A percentile compares a stretch with the other conserved stretches of the same genome.
These are phyloP conservation scores for Carallia pectinifolia DNA, from an alignment of 345 rosid genomes.

Conservation along the genomic window DNA sequence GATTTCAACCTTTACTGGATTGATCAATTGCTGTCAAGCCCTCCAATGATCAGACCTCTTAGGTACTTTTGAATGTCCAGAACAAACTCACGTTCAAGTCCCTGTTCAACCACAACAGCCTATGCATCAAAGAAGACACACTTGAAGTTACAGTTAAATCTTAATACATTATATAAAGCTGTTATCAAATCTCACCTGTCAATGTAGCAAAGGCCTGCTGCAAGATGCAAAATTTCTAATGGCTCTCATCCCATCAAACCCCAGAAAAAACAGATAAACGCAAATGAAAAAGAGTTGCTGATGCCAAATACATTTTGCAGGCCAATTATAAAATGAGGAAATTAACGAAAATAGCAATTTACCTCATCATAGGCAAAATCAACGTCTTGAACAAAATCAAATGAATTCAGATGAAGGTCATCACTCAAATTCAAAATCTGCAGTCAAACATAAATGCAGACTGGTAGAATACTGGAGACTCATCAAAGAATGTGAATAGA, in stretches of 20 bases:
- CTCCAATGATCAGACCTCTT: slow-evolving; percentile 67
- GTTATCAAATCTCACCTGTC: slow-evolving; percentile 83
- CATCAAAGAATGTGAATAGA: too few species aligned
- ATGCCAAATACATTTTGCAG: neutral
- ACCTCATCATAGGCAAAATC: slow-evolving; percentile 94
- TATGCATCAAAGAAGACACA: slow-evolving; percentile 18
- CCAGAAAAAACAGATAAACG: slow-evolving; percentile 41
- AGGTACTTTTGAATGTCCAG: slow-evolving; percentile 69
- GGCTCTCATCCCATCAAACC: slow-evolving; percentile 76
- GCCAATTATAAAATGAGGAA: slow-evolving; percentile 9
- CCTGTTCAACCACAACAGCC: slow-evolving; percentile 94
- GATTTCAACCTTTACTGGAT: slow-evolving; percentile 66
- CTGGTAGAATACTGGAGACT: neutral
- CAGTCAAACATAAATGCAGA: too few species aligned
- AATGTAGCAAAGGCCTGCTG: slow-evolving; percentile 90
- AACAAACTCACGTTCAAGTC: slow-evolving; percentile 62
- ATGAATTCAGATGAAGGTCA: slow-evolving; percentile 86
- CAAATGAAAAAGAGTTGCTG: slow-evolving; percentile 6
- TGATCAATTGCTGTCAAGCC: slow-evolving; percentile 78
- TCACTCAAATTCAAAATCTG: slow-evolving; percentile 85
- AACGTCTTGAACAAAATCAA: slow-evolving; percentile 74
- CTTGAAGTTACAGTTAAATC: slow-evolving; percentile 40
- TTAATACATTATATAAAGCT: slow-evolving; percentile 64
- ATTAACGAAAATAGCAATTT: slow-evolving; percentile 20
- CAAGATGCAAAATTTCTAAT: slow-evolving; percentile 76